Evolutionary conservation across 2,329 filamentous ascomycete genomes (phyloP).

Genomic region (Orbilia oligospora): DNA sequence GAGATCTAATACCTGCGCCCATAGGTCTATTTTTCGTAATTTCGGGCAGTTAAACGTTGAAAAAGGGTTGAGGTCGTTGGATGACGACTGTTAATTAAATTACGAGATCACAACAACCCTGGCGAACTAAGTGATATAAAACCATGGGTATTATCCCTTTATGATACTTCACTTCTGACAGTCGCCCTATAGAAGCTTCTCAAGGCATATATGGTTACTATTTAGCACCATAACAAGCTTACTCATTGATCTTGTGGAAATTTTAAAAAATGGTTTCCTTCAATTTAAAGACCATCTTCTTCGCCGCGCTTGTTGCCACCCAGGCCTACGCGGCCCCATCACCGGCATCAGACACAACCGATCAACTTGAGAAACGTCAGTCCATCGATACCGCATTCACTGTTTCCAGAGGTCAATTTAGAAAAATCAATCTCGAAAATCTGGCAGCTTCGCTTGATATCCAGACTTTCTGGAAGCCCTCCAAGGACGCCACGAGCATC

Average conservation of each 20-base stretch:
- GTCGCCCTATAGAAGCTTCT: background rate
- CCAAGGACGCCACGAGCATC: background rate
- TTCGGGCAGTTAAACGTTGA: background rate
- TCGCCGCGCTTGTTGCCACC: background rate
- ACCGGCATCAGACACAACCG: background rate
- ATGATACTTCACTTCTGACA: background rate
- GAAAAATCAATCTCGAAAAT: background rate
- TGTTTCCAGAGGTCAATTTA: background rate
- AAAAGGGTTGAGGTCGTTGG: no score
- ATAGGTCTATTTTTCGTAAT: background rate
- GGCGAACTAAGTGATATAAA: background rate
- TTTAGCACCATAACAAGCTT: background rate
- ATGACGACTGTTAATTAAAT: background rate
- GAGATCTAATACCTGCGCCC: background rate
- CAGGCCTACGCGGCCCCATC: background rate
- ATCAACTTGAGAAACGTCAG: background rate
- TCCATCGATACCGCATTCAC: background rate
- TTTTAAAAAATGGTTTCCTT: background rate
- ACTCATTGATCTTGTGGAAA: background rate
- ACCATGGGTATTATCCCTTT: background rate
- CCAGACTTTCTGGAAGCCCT: conserved; percentile 9
- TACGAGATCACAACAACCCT: background rate
- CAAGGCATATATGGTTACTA: background rate
- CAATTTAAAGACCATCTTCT: background rate
- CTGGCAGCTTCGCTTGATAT: background rate